Evolutionary conservation across 352 stramenopile genomes (phyloP).

Genomic region (Globisporangium alternatum): DNA sequence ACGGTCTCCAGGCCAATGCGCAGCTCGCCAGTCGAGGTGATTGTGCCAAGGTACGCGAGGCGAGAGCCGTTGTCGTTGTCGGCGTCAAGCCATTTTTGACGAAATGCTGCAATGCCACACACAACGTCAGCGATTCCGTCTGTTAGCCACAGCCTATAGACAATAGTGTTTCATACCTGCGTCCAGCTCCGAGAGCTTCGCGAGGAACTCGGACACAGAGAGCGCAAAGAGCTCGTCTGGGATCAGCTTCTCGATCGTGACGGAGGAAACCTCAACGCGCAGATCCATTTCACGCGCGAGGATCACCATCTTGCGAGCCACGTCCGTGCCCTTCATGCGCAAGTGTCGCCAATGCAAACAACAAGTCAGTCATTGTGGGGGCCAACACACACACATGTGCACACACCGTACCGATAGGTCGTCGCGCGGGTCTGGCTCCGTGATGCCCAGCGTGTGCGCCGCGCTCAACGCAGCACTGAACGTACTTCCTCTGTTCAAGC

Average conservation of each 20-base stretch:
- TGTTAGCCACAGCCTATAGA: not conserved
- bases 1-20: slow-evolving; percentile 35
- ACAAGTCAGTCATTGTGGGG: not conserved
- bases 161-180: slow-evolving; percentile 11
- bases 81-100: not conserved
- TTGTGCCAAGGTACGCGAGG: slow-evolving; percentile 59
- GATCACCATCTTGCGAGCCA: slow-evolving; percentile 69
- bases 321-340: slow-evolving; percentile 44
- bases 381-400: not conserved
- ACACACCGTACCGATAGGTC: slow-evolving; percentile 36
- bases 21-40: slow-evolving; percentile 37
- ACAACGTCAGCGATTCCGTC: not conserved
- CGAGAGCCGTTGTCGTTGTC: slow-evolving; percentile 16
- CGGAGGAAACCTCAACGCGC: slow-evolving; percentile 26
- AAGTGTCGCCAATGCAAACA: not conserved
- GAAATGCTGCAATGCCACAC: not conserved
- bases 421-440: slow-evolving; percentile 63
- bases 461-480: slow-evolving; percentile 44
- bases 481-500: slow-evolving; percentile 27
- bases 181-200: slow-evolving; percentile 36
- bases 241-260: slow-evolving; percentile 46
- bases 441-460: slow-evolving; percentile 55
- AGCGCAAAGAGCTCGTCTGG: slow-evolving; percentile 37
- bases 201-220: slow-evolving; percentile 54
- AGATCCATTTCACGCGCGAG: slow-evolving; percentile 53